A percentile compares a stretch with the other conserved stretches of the same genome.
Conservation (phyloP, 306 rosid genomes). For the Cucurbita maxima region DNA sequence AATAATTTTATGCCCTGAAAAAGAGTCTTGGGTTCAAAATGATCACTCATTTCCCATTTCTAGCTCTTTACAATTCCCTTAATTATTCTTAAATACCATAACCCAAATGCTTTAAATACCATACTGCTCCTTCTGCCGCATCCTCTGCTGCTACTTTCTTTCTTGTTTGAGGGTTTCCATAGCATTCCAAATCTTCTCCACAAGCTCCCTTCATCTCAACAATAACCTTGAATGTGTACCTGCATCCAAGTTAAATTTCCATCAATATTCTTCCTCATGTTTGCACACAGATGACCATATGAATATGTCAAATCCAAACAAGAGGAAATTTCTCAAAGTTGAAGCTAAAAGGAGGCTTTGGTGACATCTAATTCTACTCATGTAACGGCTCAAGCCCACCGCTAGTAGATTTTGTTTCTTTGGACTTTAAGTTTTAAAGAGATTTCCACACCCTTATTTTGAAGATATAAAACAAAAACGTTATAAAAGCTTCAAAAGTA, state of each 20-base stretch:
- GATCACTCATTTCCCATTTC: background rate
- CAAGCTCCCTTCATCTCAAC: constrained; percentile 22
- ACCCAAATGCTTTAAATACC: constrained; percentile 32
- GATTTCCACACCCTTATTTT: background rate
- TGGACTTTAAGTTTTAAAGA: too few species aligned
- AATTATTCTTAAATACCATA: constrained; percentile 11
- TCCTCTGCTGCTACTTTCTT: constrained; percentile 53
- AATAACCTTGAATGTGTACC: constrained; percentile 50
- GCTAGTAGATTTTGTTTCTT: too few species aligned
- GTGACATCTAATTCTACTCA: background rate
- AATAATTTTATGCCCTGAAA: too few species aligned
- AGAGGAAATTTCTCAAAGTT: background rate
- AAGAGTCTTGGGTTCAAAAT: background rate
- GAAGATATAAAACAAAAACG: background rate
- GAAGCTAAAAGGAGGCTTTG: background rate
- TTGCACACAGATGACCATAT: background rate
- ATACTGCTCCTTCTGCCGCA: constrained; percentile 55
- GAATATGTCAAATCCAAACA: background rate
- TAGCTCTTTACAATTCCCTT: background rate
- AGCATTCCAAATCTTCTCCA: constrained; percentile 28
- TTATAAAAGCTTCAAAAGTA: background rate
- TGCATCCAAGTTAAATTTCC: constrained; percentile 5
- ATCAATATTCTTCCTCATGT: background rate
- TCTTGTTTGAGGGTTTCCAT: constrained; percentile 29
- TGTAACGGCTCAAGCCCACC: too few species aligned